Evolutionary conservation across 192 early-diverging fungal species (phyloP).

Genomic region (Podila horticola): DNA sequence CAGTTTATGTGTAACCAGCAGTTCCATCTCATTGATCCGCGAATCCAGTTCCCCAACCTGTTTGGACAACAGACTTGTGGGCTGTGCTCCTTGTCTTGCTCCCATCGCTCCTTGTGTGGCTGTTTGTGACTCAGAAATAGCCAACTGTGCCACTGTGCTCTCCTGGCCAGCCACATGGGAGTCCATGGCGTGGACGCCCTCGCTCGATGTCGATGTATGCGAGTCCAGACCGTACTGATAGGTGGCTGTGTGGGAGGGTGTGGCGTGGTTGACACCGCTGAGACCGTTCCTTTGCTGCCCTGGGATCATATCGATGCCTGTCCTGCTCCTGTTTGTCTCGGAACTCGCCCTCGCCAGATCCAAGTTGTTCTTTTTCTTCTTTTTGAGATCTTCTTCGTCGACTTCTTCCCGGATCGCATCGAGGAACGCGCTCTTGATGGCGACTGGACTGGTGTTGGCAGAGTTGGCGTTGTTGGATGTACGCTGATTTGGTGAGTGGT

Average conservation of each 20-base stretch:
- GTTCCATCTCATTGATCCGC: conserved; percentile 30
- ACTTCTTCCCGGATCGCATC: conserved; percentile 24
- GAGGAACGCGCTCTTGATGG: neutral
- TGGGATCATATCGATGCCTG: neutral
- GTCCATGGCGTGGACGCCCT: too few relatives aligned
- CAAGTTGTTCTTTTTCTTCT: neutral
- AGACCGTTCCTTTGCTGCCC: neutral
- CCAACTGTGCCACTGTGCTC: neutral
- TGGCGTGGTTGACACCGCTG: neutral
- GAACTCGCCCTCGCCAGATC: neutral
- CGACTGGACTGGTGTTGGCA: neutral
- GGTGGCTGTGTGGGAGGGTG: neutral
- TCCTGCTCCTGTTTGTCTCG: neutral
- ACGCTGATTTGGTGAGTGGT: neutral
- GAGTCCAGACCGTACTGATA: too few relatives aligned
- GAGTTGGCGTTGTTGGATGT: neutral
- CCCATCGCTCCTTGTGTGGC: neutral
- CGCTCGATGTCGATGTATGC: too few relatives aligned
- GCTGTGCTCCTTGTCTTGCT: neutral
- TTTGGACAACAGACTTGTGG: conserved; percentile 4
- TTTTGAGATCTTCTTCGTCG: neutral
- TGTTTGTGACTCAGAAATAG: neutral
- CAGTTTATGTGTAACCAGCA: conserved; percentile 24
- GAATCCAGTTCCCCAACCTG: conserved; percentile 22
- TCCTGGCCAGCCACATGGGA: neutral